Evolutionary conservation across 2,329 filamentous ascomycete genomes (phyloP).

Genomic region (Myriosclerotinia duriaeana): DNA sequence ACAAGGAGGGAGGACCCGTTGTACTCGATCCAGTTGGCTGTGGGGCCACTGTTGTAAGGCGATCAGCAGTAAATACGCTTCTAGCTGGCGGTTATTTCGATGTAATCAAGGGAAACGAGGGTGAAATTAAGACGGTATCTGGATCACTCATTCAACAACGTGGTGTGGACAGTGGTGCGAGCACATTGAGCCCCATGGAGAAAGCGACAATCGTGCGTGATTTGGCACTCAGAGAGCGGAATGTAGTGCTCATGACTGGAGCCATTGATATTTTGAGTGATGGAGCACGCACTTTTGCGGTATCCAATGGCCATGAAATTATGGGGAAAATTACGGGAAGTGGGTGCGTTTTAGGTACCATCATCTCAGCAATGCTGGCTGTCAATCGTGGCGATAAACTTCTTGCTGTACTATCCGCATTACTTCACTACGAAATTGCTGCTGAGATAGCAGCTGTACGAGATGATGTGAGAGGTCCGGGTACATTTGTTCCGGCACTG

Average conservation of each 20-base stretch:
- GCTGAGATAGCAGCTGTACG: slow-evolving; percentile 63
- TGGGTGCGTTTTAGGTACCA: slow-evolving; percentile 83
- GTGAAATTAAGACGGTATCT: slow-evolving; percentile 75
- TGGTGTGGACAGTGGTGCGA: slow-evolving; percentile 76
- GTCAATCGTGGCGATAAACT: slow-evolving; percentile 63
- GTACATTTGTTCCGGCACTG: slow-evolving; percentile 82
- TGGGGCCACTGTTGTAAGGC: slow-evolving; percentile 74
- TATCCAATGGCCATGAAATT: slow-evolving; percentile 74
- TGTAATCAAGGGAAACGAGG: slow-evolving; percentile 92
- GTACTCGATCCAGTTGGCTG: slow-evolving; percentile 89
- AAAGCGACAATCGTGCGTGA: slow-evolving; percentile 61
- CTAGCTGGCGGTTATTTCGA: slow-evolving; percentile 75
- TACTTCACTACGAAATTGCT: slow-evolving; percentile 76
- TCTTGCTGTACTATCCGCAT: slow-evolving; percentile 68
- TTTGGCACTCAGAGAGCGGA: slow-evolving; percentile 67
- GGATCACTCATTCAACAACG: slow-evolving; percentile 65
- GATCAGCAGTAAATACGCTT: slow-evolving; percentile 68
- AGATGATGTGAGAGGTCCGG: slow-evolving; percentile 70
- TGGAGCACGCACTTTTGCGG: slow-evolving; percentile 62
- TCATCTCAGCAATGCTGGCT: slow-evolving; percentile 73
- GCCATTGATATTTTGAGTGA: slow-evolving; percentile 75
- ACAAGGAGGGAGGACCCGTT: slow-evolving; percentile 69
- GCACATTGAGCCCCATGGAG: slow-evolving; percentile 52
- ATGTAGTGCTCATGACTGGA: slow-evolving; percentile 81
- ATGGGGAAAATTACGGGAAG: slow-evolving; percentile 73